Conservation (phyloP, 306 rosid genomes). For the Echinosophora koreensis region DNA sequence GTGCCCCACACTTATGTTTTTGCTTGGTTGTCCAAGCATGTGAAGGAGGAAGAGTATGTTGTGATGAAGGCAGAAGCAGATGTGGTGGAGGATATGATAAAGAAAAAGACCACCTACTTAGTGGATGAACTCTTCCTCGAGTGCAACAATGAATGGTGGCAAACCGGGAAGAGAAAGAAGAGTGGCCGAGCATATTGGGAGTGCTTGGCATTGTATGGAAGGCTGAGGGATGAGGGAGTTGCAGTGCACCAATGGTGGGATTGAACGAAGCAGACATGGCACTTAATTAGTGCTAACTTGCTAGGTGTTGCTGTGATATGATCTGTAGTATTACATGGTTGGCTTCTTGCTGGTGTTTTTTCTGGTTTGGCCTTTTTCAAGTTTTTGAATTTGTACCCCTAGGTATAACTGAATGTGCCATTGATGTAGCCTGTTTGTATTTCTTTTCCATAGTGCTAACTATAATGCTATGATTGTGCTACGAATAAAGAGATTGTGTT, state of each 20-base stretch:
- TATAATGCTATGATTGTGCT: too few species aligned
- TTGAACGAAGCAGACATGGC: conserved; percentile 36
- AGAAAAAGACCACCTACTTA: too few species aligned
- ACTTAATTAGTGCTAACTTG: conserved; percentile 2
- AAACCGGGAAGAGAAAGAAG: conserved; percentile 40
- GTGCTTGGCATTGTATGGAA: conserved; percentile 73
- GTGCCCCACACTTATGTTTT: conserved; percentile 39
- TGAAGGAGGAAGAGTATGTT: conserved; percentile 61
- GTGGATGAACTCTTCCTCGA: too few species aligned
- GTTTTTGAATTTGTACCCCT: conserved; percentile 6
- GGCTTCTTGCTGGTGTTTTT: background rate
- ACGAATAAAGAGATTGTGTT: too few species aligned
- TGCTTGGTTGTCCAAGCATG: conserved; percentile 61
- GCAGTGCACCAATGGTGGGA: conserved; percentile 80
- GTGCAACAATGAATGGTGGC: conserved; percentile 75
- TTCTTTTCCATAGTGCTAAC: too few species aligned
- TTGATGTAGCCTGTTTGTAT: conserved; percentile 1
- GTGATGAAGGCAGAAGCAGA: too few species aligned
- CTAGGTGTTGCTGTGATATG: conserved; percentile 20
- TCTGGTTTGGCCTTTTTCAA: conserved; percentile 10
- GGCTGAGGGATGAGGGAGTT: conserved; percentile 70
- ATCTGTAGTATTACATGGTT: conserved; percentile 7
- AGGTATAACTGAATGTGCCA: conserved; percentile 13
- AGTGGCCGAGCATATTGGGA: conserved; percentile 71
- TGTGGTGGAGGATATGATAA: too few species aligned